Evolutionary conservation across 208 protist genomes (phyloP).

Genomic region (Zelonia costaricensis): DNA sequence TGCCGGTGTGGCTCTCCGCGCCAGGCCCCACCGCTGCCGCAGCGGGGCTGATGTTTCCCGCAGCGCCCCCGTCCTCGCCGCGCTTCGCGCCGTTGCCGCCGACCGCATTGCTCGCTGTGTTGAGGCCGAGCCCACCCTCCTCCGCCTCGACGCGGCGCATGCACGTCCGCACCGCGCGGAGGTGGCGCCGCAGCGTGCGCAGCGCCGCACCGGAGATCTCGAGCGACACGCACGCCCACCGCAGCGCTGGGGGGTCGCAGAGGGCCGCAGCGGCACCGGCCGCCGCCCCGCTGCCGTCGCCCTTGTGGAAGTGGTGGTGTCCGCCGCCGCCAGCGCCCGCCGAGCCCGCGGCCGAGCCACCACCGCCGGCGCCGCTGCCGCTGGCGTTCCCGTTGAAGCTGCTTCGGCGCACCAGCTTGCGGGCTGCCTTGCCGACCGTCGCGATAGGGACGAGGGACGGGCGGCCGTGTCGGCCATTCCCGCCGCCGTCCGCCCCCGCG

Average conservation of each 20-base stretch:
- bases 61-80: conserved; percentile 2
- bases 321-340: too few relatives aligned
- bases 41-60: too few relatives aligned
- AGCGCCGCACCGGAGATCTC: conserved; percentile 16
- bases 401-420: neutral
- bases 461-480: conserved; percentile 2
- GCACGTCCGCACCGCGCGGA: conserved; percentile 22
- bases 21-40: neutral
- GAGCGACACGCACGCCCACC: conserved; percentile 27
- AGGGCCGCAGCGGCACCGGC: neutral
- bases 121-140: neutral
- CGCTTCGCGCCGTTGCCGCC: neutral
- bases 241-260: conserved; percentile 9
- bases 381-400: neutral
- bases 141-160: conserved; percentile 12
- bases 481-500: conserved; percentile 2
- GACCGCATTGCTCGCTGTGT: neutral
- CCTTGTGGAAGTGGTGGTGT: too few relatives aligned
- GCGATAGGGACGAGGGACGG: neutral
- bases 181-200: conserved; percentile 20
- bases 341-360: neutral
- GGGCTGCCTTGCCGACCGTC: neutral
- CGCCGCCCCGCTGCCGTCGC: too few relatives aligned
- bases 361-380: neutral
- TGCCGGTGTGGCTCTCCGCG: neutral